Base-by-base conservation (phyloP, 148 eudicot species). In the Amaranthus cruentus region DNA sequence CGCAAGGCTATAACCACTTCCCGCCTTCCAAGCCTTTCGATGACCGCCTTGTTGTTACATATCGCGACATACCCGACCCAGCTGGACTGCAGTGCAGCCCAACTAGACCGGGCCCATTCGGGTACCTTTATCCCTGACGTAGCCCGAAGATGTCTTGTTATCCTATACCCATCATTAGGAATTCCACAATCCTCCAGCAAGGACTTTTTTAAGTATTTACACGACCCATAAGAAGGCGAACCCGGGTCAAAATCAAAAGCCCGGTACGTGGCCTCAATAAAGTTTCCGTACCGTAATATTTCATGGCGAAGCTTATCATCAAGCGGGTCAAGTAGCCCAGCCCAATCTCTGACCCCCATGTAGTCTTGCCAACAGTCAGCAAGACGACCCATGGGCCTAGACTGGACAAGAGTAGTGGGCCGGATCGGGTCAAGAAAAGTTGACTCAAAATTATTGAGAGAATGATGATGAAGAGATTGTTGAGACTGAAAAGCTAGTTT, bases 11-110 rank as follows among this genome's bases (percentile, higher is more conserved):
- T 86, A 63, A 94, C 96, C 7, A 94, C 85, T 65, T 94, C 98
- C 0, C 98, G 82, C 5, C 98, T 80, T 9, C 98, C 98, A 0
- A 94, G 82, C 63, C 91, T 72, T 0, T 86, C 55, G 4, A 89
- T 87, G 82, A 87, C 84, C 47, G 79, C 70, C 82, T 78, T 73
- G 77, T 89, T 88, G 1, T 83, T 68, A 61, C 90, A 85, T 0
- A 91, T 87, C 0, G 96, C 98, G 75, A 94, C 91, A 80, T 88
- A 94, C 8, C 98, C 98, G 1, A 88, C 86, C 96, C 98, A 89
- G 84, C 85, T 88, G 38, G 97, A 85, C 66, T 74, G 77, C 7
- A 46, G 51, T 2, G 73, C 73, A 28, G 66, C 21, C 81, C 81
- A 74, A 60, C 71, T 74, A 66, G 82, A 69, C 4, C 46, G 86